These are phyloP conservation scores for Syncephalastrum racemosum DNA, from an alignment of 371 early-diverging fungal species.

Conservation along the genomic window DNA sequence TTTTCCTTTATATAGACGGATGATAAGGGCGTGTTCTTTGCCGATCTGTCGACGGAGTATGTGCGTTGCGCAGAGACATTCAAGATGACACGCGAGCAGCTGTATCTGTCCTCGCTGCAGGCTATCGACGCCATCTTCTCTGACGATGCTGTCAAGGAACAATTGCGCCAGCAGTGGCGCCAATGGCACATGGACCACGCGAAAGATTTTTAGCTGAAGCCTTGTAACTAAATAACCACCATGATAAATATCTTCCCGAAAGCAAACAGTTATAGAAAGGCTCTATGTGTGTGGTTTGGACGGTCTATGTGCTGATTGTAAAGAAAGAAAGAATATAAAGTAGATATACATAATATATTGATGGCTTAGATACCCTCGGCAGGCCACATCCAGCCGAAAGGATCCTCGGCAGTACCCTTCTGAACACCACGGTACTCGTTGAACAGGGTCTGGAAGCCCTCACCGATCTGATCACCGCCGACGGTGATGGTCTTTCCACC, in stretches of 20 bases:
- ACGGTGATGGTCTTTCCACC: conserved; percentile 43
- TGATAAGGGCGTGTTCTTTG: conserved; percentile 60
- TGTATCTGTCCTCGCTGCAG: conserved; percentile 41
- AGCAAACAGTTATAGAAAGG: no score
- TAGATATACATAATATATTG: no score
- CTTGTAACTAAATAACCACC: no score
- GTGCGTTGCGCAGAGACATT: conserved; percentile 38
- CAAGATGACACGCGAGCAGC: conserved; percentile 26
- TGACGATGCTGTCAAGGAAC: conserved; percentile 26
- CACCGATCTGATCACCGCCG: conserved; percentile 48
- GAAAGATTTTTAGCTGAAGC: neutral
- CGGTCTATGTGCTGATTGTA: no score
- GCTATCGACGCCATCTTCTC: conserved; percentile 54
- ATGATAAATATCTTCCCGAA: no score
- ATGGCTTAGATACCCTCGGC: conserved; percentile 56
- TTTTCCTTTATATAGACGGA: conserved; percentile 44
- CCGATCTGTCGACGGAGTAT: conserved; percentile 54
- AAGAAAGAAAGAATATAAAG: no score
- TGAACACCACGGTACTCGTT: conserved; percentile 69
- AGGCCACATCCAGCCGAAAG: conserved; percentile 77
- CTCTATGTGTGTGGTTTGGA: no score
- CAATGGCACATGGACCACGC: conserved; percentile 27
- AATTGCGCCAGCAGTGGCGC: conserved; percentile 32
- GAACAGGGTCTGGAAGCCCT: conserved; percentile 61
- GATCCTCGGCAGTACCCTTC: conserved; percentile 60